Percentiles rank a stretch among this genome's conserved stretches.
Conservation (phyloP, 2,329 filamentous ascomycete species). For the Rhynchosporium graminicola region DNA sequence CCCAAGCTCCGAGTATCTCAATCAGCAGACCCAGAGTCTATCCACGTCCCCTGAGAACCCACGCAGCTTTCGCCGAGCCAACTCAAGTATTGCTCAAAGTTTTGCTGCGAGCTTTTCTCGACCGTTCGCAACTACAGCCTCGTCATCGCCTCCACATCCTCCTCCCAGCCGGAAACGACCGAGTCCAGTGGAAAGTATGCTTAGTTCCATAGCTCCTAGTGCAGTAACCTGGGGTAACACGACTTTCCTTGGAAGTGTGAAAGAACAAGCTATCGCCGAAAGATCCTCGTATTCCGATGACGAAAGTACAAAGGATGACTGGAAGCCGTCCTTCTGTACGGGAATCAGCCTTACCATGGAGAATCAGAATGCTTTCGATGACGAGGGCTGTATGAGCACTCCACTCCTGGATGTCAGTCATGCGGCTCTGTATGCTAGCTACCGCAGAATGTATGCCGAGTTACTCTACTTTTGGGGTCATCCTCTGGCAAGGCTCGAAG, state of each 20-base stretch:
- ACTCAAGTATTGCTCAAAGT: slow-evolving; percentile 56
- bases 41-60: slow-evolving; percentile 62
- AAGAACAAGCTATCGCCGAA: slow-evolving; percentile 34
- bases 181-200: slow-evolving; percentile 62
- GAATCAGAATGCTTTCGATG: slow-evolving; percentile 67
- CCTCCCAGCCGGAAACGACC: slow-evolving; percentile 53
- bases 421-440: slow-evolving; percentile 55
- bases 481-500: slow-evolving; percentile 62
- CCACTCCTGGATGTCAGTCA: slow-evolving; percentile 56
- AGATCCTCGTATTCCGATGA: slow-evolving; percentile 38
- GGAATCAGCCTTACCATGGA: slow-evolving; percentile 52
- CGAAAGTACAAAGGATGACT: slow-evolving; percentile 31
- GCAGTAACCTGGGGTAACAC: slow-evolving; percentile 44
- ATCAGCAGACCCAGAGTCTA: slow-evolving; percentile 51
- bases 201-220: slow-evolving; percentile 53
- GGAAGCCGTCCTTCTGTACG: slow-evolving; percentile 31
- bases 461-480: slow-evolving; percentile 67
- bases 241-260: slow-evolving; percentile 43
- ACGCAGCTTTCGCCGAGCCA: slow-evolving; percentile 52
- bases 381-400: slow-evolving; percentile 64
- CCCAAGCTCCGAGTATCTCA: slow-evolving; percentile 49
- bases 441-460: slow-evolving; percentile 67
- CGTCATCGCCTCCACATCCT: slow-evolving; percentile 49
- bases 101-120: slow-evolving; percentile 57
- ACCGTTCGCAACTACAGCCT: slow-evolving; percentile 38